Evolutionary conservation across 2,329 filamentous ascomycete genomes (phyloP).

Genomic region (Fusarium guadeloupense): DNA sequence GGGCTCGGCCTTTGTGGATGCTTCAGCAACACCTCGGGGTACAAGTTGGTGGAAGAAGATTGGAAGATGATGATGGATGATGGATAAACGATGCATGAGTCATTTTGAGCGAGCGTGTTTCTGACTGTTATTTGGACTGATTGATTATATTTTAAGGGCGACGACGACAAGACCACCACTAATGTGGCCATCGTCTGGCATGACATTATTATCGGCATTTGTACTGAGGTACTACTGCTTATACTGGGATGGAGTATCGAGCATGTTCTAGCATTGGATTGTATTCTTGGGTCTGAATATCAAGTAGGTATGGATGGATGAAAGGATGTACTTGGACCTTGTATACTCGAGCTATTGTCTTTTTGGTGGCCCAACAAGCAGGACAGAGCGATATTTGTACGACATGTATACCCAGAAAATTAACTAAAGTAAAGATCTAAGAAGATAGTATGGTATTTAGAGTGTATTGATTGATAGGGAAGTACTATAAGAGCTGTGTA

Average conservation of each 20-base stretch:
- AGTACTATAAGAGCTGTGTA: too few relatives aligned
- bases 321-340: slow-evolving; percentile 8
- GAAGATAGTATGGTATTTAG: slow-evolving; percentile 11
- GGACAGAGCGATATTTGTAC: slow-evolving; percentile 14
- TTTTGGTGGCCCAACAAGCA: neutral
- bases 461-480: neutral
- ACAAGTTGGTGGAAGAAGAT: slow-evolving; percentile 70
- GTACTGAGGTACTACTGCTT: neutral
- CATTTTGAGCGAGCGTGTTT: slow-evolving; percentile 43
- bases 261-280: slow-evolving; percentile 16
- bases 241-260: slow-evolving; percentile 24
- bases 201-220: slow-evolving; percentile 21
- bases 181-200: slow-evolving; percentile 13
- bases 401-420: slow-evolving; percentile 31
- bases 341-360: slow-evolving; percentile 1
- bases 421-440: neutral
- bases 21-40: slow-evolving; percentile 57
- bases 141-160: slow-evolving; percentile 13
- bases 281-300: slow-evolving; percentile 7
- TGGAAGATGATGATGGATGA: slow-evolving; percentile 50
- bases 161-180: slow-evolving; percentile 13
- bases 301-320: slow-evolving; percentile 1
- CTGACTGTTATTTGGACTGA: slow-evolving; percentile 25
- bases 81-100: slow-evolving; percentile 34
- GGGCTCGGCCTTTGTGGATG: slow-evolving; percentile 55